Evolutionary conservation across 768 basidiomycete genomes (phyloP).

Genomic region (Serendipita sp.): DNA sequence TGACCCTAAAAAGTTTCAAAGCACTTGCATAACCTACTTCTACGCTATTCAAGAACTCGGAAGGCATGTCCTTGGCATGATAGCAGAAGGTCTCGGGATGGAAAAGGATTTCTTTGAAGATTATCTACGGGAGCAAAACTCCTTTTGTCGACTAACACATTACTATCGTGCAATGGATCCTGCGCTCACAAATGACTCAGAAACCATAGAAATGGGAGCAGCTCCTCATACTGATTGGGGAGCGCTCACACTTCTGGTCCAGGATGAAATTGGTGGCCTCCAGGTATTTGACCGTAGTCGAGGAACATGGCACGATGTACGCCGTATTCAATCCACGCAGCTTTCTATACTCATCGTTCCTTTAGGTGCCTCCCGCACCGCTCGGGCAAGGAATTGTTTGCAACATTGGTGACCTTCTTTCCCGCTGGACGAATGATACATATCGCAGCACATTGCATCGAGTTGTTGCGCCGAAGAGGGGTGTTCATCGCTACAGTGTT

Average conservation of each 20-base stretch:
- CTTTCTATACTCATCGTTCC: not conserved
- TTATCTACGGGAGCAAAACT: not conserved
- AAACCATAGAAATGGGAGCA: not conserved
- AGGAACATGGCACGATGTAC: not conserved
- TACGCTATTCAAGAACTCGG: constrained; percentile 3
- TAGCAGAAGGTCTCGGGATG: not conserved
- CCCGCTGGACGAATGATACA: not conserved
- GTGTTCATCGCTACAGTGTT: constrained; percentile 1
- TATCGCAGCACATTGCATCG: not conserved
- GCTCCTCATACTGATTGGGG: constrained; percentile 4
- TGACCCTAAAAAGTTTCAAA: not conserved
- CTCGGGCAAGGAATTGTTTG: not conserved
- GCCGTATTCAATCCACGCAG: not conserved
- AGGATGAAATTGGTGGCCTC: constrained; percentile 3
- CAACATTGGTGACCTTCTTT: constrained; percentile 2
- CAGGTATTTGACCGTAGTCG: not conserved
- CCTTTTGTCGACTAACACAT: constrained; percentile 2
- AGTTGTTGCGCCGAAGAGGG: not conserved
- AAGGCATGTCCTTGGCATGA: not conserved
- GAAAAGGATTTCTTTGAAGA: constrained; percentile 1
- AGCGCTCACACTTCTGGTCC: not conserved
- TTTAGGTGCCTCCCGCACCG: not conserved
- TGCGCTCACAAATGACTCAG: not conserved
- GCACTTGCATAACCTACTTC: not conserved
- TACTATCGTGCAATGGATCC: not conserved